A percentile compares a stretch with the other conserved stretches of the same genome.
Conservation (phyloP, 345 rosid species). For the Aethionema arabicum region DNA sequence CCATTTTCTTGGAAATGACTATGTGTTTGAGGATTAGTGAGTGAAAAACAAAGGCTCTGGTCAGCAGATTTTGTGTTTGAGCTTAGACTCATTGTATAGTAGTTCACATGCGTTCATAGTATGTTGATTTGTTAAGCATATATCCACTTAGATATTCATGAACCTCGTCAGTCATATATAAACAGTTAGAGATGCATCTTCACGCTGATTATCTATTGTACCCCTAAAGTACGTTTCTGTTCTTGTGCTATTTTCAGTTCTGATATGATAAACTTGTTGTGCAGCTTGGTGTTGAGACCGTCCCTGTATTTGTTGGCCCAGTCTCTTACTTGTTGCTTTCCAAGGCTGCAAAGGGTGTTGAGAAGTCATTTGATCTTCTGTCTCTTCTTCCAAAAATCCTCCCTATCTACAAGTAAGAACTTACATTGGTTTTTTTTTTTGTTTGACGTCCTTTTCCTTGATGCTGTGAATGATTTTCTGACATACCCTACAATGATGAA, state of each 20-base stretch:
- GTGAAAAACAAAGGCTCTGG: slow-evolving; percentile 5
- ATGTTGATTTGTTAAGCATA: slow-evolving; percentile 9
- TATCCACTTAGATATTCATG: not conserved
- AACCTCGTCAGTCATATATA: not conserved
- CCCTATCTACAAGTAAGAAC: slow-evolving; percentile 80
- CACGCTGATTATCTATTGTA: not conserved
- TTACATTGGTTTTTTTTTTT: not conserved
- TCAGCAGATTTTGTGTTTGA: slow-evolving; percentile 1
- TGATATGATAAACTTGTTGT: slow-evolving; percentile 12
- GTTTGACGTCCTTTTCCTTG: not conserved
- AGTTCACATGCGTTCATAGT: not conserved
- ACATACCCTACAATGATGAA: slow-evolving; percentile 26
- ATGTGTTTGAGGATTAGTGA: not conserved
- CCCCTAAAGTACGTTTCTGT: not conserved
- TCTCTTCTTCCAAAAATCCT: slow-evolving; percentile 85
- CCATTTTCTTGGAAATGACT: not conserved
- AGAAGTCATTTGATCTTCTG: slow-evolving; percentile 75
- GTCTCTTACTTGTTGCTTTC: slow-evolving; percentile 92
- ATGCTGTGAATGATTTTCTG: slow-evolving; percentile 10
- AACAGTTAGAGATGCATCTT: not conserved
- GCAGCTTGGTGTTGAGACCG: slow-evolving; percentile 92
- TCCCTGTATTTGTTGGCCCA: slow-evolving; percentile 92
- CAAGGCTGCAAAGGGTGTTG: slow-evolving; percentile 95
- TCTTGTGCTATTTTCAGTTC: slow-evolving; percentile 1
- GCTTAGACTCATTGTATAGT: slow-evolving; percentile 3